Base-by-base conservation (phyloP, 768 basidiomycete genomes). In the Punctularia strigosozonata region DNA sequence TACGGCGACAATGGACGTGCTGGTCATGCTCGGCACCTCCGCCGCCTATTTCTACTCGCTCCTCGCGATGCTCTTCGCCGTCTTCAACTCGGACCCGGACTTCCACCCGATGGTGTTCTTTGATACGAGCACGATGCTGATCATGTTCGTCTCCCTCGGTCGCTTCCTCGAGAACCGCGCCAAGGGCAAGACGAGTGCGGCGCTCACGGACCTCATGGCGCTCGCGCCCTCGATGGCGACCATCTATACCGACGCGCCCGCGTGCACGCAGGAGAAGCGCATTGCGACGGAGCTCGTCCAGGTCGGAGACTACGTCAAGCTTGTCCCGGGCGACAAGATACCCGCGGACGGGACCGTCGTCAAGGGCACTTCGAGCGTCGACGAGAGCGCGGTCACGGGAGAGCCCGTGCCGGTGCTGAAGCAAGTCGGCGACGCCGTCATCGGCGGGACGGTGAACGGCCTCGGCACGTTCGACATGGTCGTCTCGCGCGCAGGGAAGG, bases 61-160 rank as follows among this genome's bases (percentile, higher is more conserved):
- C 19, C 59, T 75, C 43, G 60, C 71, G 33, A 70, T 99, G 66
- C 31, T 86, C 43, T 63, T 63, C 36, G 82, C 87, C 5, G 55
- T 68, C 3, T 69, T 80, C 58, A 76, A 77, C 50, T 58, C 66
- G 4, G 73, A 80, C 7, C 69, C 80, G 0, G 69, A 69, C 31
- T 87, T 71, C 54, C 80, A 75, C 15, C 94, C 95, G 2, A 73
- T 82, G 55, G 72, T 90, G 32, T 98, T 98, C 62, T 98, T 98
- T 64, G 95, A 99, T 62, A 98, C 95, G 2, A 95, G 89, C 52
- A 95, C 95, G 15, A 98, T 97, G 95, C 66, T 99, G 44, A 81
- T 99, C 70, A 86, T 82, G 64, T 98, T 99, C 57, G 84, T 98
- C 50, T 92, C 89, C 2, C 73, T 98, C 12, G 95, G 95, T 4